Percentiles rank a stretch among this genome's conserved stretches.
These are phyloP conservation scores for Eleusine coracana DNA, from an alignment of 176 grass and related monocot genomes.

Conservation along the genomic window DNA sequence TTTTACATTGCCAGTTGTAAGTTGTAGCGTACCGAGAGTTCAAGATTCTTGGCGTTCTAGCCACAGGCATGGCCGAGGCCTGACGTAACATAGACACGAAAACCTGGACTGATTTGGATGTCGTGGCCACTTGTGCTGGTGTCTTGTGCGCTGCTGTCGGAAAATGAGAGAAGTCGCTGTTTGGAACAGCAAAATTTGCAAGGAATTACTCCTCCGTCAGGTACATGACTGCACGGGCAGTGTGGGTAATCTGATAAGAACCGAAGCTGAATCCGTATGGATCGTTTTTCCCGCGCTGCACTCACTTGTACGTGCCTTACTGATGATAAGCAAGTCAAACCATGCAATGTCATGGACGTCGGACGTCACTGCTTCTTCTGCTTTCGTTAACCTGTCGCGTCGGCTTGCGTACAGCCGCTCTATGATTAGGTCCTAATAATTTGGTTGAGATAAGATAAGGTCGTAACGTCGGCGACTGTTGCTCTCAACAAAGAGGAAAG, in stretches of 20 bases:
- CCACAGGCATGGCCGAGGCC: background rate
- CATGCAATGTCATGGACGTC: background rate
- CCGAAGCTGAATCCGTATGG: no score
- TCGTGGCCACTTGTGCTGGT: background rate
- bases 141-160: no score
- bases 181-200: background rate
- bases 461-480: background rate
- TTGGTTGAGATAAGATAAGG: background rate
- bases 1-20: background rate
- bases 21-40: background rate
- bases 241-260: no score
- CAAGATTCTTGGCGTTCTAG: background rate
- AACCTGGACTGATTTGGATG: background rate
- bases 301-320: background rate
- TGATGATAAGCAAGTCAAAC: background rate
- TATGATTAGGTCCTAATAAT: background rate
- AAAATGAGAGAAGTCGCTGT: background rate
- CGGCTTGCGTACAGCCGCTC: background rate
- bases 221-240: no score
- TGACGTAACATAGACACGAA: background rate
- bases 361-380: background rate
- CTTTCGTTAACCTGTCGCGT: background rate
- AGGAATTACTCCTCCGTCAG: background rate
- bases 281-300: background rate
- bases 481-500: background rate